Percentiles rank a stretch among this genome's conserved stretches.
phyloP scores from a whole-genome alignment of 2,329 filamentous ascomycete species.

The Whalleya microplaca region DNA sequence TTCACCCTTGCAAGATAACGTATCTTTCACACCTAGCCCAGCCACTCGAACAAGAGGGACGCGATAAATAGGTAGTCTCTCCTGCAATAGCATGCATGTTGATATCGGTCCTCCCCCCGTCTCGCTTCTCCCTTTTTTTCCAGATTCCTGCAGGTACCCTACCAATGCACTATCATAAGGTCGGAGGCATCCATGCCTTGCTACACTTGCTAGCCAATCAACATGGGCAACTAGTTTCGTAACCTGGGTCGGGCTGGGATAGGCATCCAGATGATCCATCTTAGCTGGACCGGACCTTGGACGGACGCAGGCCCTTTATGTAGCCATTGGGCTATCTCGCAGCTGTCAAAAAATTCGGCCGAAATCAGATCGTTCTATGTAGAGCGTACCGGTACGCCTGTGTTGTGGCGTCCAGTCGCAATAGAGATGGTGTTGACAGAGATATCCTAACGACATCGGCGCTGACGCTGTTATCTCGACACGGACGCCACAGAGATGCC shows the following conservation, averaged over 20 bases:
- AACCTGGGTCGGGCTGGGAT: conserved; percentile 19
- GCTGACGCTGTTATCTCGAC: conserved; percentile 14
- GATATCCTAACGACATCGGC: conserved; percentile 20
- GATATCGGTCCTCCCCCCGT: conserved; percentile 16
- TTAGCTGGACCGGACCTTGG: conserved; percentile 17
- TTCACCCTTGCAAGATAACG: conserved; percentile 22
- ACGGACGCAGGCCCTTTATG: conserved; percentile 17
- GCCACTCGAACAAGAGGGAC: conserved; percentile 8
- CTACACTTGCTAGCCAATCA: conserved; percentile 25
- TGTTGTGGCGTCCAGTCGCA: neutral
- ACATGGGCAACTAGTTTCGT: conserved; percentile 8
- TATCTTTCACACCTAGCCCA: conserved; percentile 14
- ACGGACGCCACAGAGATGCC: neutral
- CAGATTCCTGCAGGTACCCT: conserved; percentile 34
- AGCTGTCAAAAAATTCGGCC: conserved; percentile 24
- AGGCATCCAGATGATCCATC: conserved; percentile 23
- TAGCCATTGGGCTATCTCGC: conserved; percentile 17
- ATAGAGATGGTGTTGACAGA: conserved; percentile 14
- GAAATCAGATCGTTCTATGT: conserved; percentile 15
- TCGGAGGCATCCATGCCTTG: conserved; percentile 21
- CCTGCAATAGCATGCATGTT: conserved; percentile 23
- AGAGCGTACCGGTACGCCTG: neutral
- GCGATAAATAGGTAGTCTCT: conserved; percentile 20
- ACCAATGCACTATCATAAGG: conserved; percentile 20
- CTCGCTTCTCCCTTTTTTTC: conserved; percentile 20